These are phyloP conservation scores for Eucalyptus curtisii DNA, from an alignment of 345 rosid species.

Conservation along the genomic window DNA sequence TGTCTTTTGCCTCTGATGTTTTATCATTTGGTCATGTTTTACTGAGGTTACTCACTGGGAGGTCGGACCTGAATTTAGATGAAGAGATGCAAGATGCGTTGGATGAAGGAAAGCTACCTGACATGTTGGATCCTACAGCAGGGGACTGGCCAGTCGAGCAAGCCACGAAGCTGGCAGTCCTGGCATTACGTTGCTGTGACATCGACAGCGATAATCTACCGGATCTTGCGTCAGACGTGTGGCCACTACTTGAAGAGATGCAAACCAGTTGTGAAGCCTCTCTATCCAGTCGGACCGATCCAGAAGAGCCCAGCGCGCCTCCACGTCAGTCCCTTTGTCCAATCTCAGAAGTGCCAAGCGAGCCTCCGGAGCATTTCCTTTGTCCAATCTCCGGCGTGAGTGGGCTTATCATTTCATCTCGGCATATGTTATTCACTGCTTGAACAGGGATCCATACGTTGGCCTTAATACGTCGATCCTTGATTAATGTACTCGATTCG, in stretches of 20 bases:
- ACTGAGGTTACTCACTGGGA: constrained; percentile 66
- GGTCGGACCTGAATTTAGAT: constrained; percentile 36
- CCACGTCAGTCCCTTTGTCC: constrained; percentile 75
- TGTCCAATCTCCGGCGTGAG: constrained; percentile 78
- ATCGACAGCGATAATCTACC: constrained; percentile 49
- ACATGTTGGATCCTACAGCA: constrained; percentile 65
- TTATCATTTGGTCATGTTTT: constrained; percentile 58
- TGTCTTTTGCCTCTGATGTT: constrained; percentile 70
- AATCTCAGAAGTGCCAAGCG: constrained; percentile 10
- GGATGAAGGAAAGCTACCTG: constrained; percentile 35
- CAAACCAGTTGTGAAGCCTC: constrained; percentile 5
- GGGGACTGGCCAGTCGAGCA: constrained; percentile 91
- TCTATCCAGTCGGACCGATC: not conserved
- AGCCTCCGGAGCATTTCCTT: constrained; percentile 55
- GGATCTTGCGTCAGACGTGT: constrained; percentile 58
- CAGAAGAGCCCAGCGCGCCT: constrained; percentile 17
- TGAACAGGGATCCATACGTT: not conserved
- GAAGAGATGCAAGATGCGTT: constrained; percentile 54
- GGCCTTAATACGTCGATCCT: not conserved
- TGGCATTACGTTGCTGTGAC: constrained; percentile 85
- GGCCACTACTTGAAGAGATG: constrained; percentile 80
- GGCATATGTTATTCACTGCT: not conserved
- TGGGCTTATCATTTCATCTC: not conserved
- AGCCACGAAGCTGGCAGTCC: constrained; percentile 62
- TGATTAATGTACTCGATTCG: not conserved